Percentiles rank a stretch among this genome's conserved stretches.
Evolutionary conservation across 2,329 filamentous ascomycete genomes (phyloP).

Genomic region (Cladophialophora exuberans): DNA sequence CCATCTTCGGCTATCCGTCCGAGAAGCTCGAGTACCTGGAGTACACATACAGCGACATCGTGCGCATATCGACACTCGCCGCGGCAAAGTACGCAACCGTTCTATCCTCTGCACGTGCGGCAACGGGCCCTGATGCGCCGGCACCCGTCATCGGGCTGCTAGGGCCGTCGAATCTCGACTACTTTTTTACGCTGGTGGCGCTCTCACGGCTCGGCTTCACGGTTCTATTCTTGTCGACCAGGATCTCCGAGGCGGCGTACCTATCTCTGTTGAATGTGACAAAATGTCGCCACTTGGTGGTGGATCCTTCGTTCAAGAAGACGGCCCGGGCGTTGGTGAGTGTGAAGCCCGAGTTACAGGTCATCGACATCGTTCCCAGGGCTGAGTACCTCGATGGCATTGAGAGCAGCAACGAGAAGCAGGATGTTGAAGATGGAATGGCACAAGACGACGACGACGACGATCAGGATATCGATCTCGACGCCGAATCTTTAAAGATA

Average conservation of each 20-base stretch:
- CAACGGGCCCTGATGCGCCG: constrained; percentile 3
- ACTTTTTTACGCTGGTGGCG: constrained; percentile 42
- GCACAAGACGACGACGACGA: constrained; percentile 27
- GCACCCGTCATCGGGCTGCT: constrained; percentile 21
- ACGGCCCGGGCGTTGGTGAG: constrained; percentile 33
- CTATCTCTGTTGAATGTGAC: constrained; percentile 43
- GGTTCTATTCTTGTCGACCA: constrained; percentile 57
- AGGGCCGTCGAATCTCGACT: constrained; percentile 26
- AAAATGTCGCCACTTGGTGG: constrained; percentile 41
- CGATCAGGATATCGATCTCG: constrained; percentile 37
- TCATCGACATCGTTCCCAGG: constrained; percentile 36
- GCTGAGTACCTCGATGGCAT: background rate
- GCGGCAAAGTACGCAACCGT: constrained; percentile 15
- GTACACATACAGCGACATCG: constrained; percentile 26
- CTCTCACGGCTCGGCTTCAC: constrained; percentile 60
- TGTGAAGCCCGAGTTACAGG: constrained; percentile 30
- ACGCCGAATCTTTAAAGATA: constrained; percentile 33
- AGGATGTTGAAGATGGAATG: constrained; percentile 15
- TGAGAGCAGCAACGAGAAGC: constrained; percentile 28
- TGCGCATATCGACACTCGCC: constrained; percentile 11
- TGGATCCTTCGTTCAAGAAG: constrained; percentile 34
- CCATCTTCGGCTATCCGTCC: constrained; percentile 29
- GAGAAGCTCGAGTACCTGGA: constrained; percentile 25
- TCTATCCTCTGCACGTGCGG: too few species aligned
- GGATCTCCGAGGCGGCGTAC: constrained; percentile 57